Evolutionary conservation across 176 grass and related monocot genomes (phyloP), one percentile per base, ranked within the genome.

Genomic region (Bothriochloa decipiens): DNA sequence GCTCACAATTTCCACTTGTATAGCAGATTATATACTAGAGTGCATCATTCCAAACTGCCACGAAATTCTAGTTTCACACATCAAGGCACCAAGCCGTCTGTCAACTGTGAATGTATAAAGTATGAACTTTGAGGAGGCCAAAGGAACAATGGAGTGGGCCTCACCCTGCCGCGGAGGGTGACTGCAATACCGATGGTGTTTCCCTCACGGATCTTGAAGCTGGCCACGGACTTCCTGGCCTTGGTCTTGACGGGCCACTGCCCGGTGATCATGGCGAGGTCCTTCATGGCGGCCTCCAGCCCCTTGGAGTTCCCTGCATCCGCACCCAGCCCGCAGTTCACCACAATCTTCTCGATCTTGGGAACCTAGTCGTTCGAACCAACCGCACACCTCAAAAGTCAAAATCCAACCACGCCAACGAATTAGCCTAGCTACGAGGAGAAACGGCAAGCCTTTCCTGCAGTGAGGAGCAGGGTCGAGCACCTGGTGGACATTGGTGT

Each of bases 401-500:
- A 27, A 32, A 58, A 83, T 65, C 22, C 29, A 65, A 75, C 17
- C 35, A 25, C 16, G 7, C 3, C 16, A 6, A 0, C 11, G 11
- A 29, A 45, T 66, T 47, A 14, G 0, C 68, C 74, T 68, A 71
- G 7, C 37, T 39, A 39, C 37, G 37, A 4, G 8, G 7, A 62
- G 32, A 27, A 83, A 61, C 18, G 70, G 33, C n/a, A 14, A 29
- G 6, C 66, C 29, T 64, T 64, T 71, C n/a, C 36, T 12, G 20
- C 9, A 4, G 33, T 26, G 42, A n/a, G 47, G 32, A 14, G 15
- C 5, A 46, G 72, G 53, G 70, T 82, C 37, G 41, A 91, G 68
- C 74, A 94, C 96, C 96, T 99, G 91, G 91, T 92, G 96, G 78
- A 92, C 46, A 86, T 99, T 99, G 42, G 72, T 87, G 89, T 92